phyloP scores from a whole-genome alignment of 108 stramenopile genomes.

The Chaetoceros muelleri region DNA sequence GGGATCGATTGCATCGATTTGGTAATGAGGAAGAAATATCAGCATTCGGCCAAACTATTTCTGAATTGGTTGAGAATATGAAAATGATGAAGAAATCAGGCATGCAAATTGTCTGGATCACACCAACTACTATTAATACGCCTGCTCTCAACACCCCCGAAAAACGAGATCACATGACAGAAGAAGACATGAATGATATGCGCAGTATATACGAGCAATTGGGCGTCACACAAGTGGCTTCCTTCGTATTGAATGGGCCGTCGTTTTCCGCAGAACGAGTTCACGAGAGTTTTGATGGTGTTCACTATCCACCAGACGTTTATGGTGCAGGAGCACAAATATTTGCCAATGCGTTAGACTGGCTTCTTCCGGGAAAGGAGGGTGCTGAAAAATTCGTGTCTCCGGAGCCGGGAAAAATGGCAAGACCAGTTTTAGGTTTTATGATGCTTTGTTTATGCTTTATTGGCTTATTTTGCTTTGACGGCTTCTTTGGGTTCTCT shows the following conservation, averaged over 20 bases:
- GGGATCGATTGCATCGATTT: conserved; percentile 66
- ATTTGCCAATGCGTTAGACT: conserved; percentile 67
- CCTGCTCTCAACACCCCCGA: conserved; percentile 53
- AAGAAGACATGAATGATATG: conserved; percentile 61
- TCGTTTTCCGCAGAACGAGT: conserved; percentile 52
- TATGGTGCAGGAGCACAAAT: conserved; percentile 82
- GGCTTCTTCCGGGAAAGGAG: conserved; percentile 43
- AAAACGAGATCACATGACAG: conserved; percentile 64
- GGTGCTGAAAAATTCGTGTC: conserved; percentile 16
- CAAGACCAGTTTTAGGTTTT: conserved; percentile 48
- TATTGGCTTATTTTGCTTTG: conserved; percentile 57
- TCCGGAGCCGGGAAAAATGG: conserved; percentile 54
- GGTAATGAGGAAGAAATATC: conserved; percentile 44
- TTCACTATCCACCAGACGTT: conserved; percentile 71
- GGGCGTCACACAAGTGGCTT: conserved; percentile 34
- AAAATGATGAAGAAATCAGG: conserved; percentile 18
- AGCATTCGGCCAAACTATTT: conserved; percentile 25
- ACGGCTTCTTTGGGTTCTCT: conserved; percentile 76
- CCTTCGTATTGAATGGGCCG: conserved; percentile 69
- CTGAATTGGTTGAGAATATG: conserved; percentile 35
- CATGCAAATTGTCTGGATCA: conserved; percentile 59
- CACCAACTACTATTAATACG: conserved; percentile 78
- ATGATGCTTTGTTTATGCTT: conserved; percentile 46
- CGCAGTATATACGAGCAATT: conserved; percentile 39
- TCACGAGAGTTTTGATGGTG: conserved; percentile 75